Evolutionary conservation across 1,284 basidiomycete species (phyloP).

Genomic region (Puccinia triticina): DNA sequence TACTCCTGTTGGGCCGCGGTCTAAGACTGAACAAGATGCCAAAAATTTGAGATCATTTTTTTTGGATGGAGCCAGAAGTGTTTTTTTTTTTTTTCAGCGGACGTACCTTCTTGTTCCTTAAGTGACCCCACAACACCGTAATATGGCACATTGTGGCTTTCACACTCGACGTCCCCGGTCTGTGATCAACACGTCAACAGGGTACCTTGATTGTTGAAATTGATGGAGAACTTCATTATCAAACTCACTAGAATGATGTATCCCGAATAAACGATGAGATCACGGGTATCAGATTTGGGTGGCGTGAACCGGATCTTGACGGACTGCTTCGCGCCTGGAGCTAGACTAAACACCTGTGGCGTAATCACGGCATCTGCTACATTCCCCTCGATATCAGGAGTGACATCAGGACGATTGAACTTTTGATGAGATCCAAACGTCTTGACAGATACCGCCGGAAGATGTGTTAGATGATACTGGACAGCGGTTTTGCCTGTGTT

Average conservation of each 20-base stretch:
- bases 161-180: constrained; percentile 33
- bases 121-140: constrained; percentile 46
- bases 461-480: constrained; percentile 27
- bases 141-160: constrained; percentile 48
- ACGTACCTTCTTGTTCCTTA: constrained; percentile 38
- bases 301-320: constrained; percentile 26
- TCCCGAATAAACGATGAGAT: constrained; percentile 48
- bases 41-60: neutral
- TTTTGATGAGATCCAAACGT: constrained; percentile 10
- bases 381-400: neutral
- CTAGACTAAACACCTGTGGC: constrained; percentile 5
- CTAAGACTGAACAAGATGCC: neutral
- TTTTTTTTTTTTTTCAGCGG: neutral
- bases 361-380: constrained; percentile 27
- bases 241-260: constrained; percentile 35
- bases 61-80: neutral
- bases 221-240: neutral
- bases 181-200: neutral
- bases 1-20: neutral
- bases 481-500: constrained; percentile 24
- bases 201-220: neutral
- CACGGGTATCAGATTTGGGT: neutral
- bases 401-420: constrained; percentile 28
- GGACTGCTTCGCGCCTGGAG: constrained; percentile 2
- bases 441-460: constrained; percentile 20